Percentiles rank a stretch among this genome's conserved stretches.
These are phyloP conservation scores for Anaeramoeba flamelloides DNA, from an alignment of 78 protist species.

Conservation along the genomic window DNA sequence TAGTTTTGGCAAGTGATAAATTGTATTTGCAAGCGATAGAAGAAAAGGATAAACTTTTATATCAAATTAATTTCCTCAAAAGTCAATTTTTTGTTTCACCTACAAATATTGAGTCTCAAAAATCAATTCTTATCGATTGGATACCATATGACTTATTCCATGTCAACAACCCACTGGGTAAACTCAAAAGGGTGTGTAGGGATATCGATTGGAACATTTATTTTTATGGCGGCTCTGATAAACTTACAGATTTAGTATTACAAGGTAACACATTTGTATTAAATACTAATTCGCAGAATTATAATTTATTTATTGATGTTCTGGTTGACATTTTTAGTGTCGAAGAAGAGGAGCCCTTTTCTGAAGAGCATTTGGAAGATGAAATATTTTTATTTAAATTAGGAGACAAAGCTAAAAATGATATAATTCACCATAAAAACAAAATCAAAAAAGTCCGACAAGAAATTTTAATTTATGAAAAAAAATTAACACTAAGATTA, in stretches of 20 bases:
- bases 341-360: neutral
- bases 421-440: too few relatives aligned
- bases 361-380: neutral
- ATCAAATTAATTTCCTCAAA: neutral
- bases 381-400: neutral
- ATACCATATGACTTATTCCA: too few relatives aligned
- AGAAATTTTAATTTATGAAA: too few relatives aligned
- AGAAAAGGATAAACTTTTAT: neutral
- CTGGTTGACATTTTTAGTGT: neutral
- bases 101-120: neutral
- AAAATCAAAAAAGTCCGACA: too few relatives aligned
- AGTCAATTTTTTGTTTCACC: neutral
- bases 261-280: neutral
- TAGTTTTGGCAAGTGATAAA: neutral
- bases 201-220: too few relatives aligned
- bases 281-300: neutral
- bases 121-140: neutral
- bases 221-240: neutral
- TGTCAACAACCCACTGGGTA: too few relatives aligned
- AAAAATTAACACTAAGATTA: too few relatives aligned
- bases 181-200: too few relatives aligned
- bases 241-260: neutral
- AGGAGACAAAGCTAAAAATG: neutral
- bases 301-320: neutral
- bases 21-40: neutral